Conservation (phyloP, 495 filamentous ascomycete species). For the Tuber indicum region DNA sequence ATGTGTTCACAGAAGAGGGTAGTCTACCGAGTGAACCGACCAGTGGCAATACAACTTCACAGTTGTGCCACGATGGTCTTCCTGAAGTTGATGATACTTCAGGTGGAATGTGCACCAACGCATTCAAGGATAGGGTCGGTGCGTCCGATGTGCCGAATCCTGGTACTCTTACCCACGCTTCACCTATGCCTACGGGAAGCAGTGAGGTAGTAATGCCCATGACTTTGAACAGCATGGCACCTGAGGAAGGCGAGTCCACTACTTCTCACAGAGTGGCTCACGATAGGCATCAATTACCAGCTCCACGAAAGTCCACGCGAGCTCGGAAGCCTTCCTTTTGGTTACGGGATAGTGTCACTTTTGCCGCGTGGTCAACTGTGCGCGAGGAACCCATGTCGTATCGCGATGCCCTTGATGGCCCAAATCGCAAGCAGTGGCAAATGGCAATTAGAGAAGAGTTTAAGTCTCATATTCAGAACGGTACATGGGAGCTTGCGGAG, state of each 20-base stretch:
- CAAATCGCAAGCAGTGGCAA: fast-evolving
- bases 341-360: not conserved
- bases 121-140: not conserved
- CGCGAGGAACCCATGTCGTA: not conserved
- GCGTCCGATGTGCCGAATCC: not conserved
- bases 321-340: not conserved
- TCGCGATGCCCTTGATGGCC: not conserved
- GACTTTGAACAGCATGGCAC: not conserved
- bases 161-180: not conserved
- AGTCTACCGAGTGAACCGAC: no score
- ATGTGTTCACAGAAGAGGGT: no score
- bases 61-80: no score
- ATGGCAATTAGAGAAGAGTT: not conserved
- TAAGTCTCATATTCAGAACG: not conserved
- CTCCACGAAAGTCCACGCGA: not conserved
- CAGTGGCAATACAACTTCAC: no score
- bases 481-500: not conserved
- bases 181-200: not conserved
- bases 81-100: no score
- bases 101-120: no score
- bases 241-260: not conserved
- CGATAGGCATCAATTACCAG: not conserved
- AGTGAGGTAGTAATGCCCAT: not conserved
- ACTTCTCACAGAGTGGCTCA: not conserved
- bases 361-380: not conserved